These are phyloP conservation scores for Backusella liffmaniae DNA, from an alignment of 192 early-diverging fungal genomes.

Conservation along the genomic window DNA sequence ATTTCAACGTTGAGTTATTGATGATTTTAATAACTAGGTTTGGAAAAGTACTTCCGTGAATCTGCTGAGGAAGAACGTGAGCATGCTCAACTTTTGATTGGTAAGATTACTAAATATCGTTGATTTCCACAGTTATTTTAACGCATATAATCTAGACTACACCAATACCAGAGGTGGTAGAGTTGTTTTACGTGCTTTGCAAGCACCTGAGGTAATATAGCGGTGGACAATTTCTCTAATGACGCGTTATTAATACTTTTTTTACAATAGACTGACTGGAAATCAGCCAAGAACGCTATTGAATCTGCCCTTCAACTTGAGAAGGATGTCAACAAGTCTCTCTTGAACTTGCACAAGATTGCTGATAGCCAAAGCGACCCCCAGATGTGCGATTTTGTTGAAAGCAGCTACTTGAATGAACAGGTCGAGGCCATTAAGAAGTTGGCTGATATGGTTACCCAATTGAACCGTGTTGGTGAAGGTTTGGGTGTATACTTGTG, in stretches of 20 bases:
- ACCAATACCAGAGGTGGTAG: slow-evolving; percentile 56
- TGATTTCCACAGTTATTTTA: neutral
- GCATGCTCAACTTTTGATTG: slow-evolving; percentile 37
- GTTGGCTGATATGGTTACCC: slow-evolving; percentile 52
- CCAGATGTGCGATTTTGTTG: slow-evolving; percentile 55
- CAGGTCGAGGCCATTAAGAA: slow-evolving; percentile 57
- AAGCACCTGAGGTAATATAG: slow-evolving; percentile 46
- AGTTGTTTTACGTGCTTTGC: slow-evolving; percentile 48
- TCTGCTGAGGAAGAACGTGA: slow-evolving; percentile 45
- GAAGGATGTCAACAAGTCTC: slow-evolving; percentile 59
- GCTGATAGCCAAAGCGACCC: slow-evolving; percentile 51
- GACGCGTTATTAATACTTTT: neutral
- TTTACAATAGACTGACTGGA: slow-evolving; percentile 46
- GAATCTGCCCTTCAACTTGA: slow-evolving; percentile 57
- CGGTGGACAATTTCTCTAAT: neutral
- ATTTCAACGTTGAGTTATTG: neutral
- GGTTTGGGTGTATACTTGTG: slow-evolving; percentile 51
- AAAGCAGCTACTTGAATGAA: slow-evolving; percentile 48
- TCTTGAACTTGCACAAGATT: slow-evolving; percentile 55
- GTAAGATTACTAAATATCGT: neutral
- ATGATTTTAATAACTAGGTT: slow-evolving; percentile 17
- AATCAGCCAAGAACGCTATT: slow-evolving; percentile 55
- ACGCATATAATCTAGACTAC: slow-evolving; percentile 35
- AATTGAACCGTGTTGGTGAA: slow-evolving; percentile 56
- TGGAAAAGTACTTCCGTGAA: slow-evolving; percentile 55